Conservation (phyloP, 352 stramenopile genomes). For the Globisporangium nodosum region DNA sequence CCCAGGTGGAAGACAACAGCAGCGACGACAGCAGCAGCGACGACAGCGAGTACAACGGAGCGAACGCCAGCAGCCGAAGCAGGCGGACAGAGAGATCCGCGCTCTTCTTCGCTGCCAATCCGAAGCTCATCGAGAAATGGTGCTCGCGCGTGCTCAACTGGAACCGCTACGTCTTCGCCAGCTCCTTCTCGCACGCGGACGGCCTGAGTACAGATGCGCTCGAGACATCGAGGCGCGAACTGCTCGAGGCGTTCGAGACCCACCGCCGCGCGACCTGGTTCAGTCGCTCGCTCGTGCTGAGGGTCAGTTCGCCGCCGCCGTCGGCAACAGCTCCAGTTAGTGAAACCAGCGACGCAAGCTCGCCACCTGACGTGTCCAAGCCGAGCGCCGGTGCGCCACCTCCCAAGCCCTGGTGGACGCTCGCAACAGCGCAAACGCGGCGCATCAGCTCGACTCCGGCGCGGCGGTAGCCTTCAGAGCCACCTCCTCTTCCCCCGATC, state of each 20-base stretch:
- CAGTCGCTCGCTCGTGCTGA: slow-evolving; percentile 2
- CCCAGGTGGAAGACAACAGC: background rate
- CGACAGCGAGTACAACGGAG: slow-evolving; percentile 23
- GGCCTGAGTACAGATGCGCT: slow-evolving; percentile 11
- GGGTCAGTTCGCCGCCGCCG: background rate
- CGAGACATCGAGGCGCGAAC: slow-evolving; percentile 4
- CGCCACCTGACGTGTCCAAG: background rate
- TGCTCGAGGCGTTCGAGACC: slow-evolving; percentile 6
- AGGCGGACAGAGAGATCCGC: slow-evolving; percentile 16
- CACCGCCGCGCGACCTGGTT: slow-evolving; percentile 3
- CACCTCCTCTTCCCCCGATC: too few species aligned
- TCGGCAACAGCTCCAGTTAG: background rate
- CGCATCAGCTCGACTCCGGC: slow-evolving; percentile 35
- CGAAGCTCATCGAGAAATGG: slow-evolving; percentile 46
- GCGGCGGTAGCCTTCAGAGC: slow-evolving; percentile 4
- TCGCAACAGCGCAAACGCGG: slow-evolving; percentile 5
- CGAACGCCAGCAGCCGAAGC: slow-evolving; percentile 7
- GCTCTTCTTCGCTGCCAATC: slow-evolving; percentile 48
- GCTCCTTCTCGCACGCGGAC: slow-evolving; percentile 1
- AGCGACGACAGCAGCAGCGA: slow-evolving; percentile 5
- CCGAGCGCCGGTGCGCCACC: background rate
- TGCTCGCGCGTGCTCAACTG: slow-evolving; percentile 55
- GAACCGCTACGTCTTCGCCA: slow-evolving; percentile 59
- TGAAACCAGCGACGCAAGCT: background rate
- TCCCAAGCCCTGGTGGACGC: slow-evolving; percentile 12